phyloP scores from a whole-genome alignment of 192 early-diverging fungal genomes.

The Coemansia sp. region DNA sequence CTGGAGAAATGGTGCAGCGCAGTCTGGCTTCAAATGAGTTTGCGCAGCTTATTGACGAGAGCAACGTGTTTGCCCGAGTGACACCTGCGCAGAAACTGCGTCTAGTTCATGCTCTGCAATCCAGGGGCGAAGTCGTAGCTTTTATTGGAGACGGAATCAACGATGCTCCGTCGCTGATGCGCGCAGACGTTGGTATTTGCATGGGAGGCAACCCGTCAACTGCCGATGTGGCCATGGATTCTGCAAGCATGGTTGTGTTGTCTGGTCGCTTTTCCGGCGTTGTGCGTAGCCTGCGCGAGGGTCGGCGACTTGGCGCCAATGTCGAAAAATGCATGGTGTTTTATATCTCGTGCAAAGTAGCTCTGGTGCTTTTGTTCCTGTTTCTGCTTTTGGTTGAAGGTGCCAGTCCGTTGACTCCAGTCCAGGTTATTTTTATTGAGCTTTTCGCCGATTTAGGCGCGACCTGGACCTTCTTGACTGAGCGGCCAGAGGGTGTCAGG shows the following conservation, averaged over 20 bases:
- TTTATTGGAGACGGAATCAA: slow-evolving; percentile 84
- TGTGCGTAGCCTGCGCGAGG: slow-evolving; percentile 35
- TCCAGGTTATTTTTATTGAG: slow-evolving; percentile 43
- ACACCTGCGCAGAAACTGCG: slow-evolving; percentile 44
- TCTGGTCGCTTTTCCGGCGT: slow-evolving; percentile 36
- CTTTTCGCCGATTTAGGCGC: slow-evolving; percentile 39
- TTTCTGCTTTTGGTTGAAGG: slow-evolving; percentile 28
- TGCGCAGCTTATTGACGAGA: slow-evolving; percentile 34
- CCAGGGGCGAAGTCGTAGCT: slow-evolving; percentile 43
- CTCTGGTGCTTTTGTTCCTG: slow-evolving; percentile 31
- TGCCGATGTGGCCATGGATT: slow-evolving; percentile 61
- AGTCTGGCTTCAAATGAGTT: slow-evolving; percentile 26
- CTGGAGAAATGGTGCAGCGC: slow-evolving; percentile 47
- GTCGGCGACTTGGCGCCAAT: slow-evolving; percentile 24
- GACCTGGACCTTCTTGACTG: slow-evolving; percentile 28
- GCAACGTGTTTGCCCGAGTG: slow-evolving; percentile 48
- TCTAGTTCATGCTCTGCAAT: slow-evolving; percentile 39
- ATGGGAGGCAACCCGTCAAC: slow-evolving; percentile 69
- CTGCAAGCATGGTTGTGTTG: slow-evolving; percentile 38
- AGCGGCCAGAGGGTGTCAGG: slow-evolving; percentile 28
- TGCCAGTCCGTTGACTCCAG: slow-evolving; percentile 37
- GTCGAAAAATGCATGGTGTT: slow-evolving; percentile 26
- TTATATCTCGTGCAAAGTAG: slow-evolving; percentile 37
- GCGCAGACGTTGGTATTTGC: slow-evolving; percentile 82
- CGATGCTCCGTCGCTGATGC: slow-evolving; percentile 82